phyloP scores from a whole-genome alignment of 495 filamentous ascomycete species.

The Tuber aestivum region DNA sequence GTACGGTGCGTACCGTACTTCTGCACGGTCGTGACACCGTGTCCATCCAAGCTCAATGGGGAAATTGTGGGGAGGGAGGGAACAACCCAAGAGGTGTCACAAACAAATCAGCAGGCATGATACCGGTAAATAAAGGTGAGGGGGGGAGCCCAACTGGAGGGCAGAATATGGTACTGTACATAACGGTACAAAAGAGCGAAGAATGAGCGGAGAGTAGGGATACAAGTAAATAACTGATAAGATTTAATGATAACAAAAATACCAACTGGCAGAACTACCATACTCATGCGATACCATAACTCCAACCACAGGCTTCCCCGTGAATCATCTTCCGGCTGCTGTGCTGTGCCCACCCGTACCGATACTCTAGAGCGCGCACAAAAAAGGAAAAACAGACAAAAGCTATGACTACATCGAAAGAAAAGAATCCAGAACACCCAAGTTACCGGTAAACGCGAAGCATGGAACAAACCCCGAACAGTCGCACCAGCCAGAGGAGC shows the following conservation, averaged over 20 bases:
- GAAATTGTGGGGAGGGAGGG: too few relatives aligned
- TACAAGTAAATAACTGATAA: neutral
- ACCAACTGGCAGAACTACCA: neutral
- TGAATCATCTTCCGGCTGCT: neutral
- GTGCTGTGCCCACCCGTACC: neutral
- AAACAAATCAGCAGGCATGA: neutral
- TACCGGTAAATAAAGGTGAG: too few relatives aligned
- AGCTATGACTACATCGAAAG: neutral
- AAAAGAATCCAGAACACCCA: neutral
- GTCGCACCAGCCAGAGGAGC: neutral
- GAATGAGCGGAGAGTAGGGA: too few relatives aligned
- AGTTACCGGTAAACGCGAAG: neutral
- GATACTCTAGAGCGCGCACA: neutral
- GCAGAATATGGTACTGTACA: neutral
- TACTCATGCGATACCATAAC: neutral
- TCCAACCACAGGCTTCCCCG: neutral
- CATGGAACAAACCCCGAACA: neutral
- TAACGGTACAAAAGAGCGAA: neutral
- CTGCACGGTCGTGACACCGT: too few relatives aligned
- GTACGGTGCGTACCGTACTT: too few relatives aligned
- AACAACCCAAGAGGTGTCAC: neutral
- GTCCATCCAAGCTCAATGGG: too few relatives aligned
- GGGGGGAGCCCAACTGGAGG: too few relatives aligned
- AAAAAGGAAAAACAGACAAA: too few relatives aligned
- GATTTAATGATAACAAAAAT: neutral